These are phyloP conservation scores for Tricholoma furcatifolium DNA, from an alignment of 768 basidiomycete genomes.

Conservation along the genomic window DNA sequence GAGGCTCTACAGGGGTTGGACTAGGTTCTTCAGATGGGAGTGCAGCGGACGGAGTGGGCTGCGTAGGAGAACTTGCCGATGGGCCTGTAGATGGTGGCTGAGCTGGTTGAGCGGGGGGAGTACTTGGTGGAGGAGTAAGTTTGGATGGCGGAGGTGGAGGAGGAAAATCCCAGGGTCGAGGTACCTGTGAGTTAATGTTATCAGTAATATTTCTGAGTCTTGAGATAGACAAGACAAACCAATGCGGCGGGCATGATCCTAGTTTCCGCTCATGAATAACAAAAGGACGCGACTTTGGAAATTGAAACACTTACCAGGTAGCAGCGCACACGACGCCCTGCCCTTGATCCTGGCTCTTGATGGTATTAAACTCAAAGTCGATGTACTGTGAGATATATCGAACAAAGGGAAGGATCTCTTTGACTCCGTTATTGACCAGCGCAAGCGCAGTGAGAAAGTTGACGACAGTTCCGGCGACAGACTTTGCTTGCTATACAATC, in stretches of 20 bases:
- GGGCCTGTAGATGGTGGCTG: neutral
- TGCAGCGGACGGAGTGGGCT: neutral
- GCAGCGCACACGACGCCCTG: conserved; percentile 85
- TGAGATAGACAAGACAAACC: conserved; percentile 24
- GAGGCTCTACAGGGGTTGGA: neutral
- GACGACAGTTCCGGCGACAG: conserved; percentile 61
- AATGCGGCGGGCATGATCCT: conserved; percentile 82
- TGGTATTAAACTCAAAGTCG: conserved; percentile 69
- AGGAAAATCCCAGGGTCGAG: conserved; percentile 80
- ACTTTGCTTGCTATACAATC: conserved; percentile 47
- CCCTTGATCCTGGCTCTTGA: conserved; percentile 64
- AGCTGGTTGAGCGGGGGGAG: conserved; percentile 1
- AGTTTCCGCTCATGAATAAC: neutral
- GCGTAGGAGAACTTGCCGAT: neutral
- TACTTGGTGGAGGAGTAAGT: conserved; percentile 14
- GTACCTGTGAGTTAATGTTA: conserved; percentile 38
- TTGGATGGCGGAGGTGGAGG: conserved; percentile 37
- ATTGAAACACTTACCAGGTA: conserved; percentile 60
- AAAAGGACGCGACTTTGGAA: neutral
- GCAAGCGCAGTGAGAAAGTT: conserved; percentile 76
- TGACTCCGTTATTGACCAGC: conserved; percentile 67
- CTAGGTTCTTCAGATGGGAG: neutral
- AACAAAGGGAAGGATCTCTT: conserved; percentile 82
- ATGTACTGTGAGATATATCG: conserved; percentile 80
- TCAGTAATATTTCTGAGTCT: neutral